These are phyloP conservation scores for Aschersonia sp. DNA, from an alignment of 2,329 filamentous ascomycete genomes.

Conservation along the genomic window DNA sequence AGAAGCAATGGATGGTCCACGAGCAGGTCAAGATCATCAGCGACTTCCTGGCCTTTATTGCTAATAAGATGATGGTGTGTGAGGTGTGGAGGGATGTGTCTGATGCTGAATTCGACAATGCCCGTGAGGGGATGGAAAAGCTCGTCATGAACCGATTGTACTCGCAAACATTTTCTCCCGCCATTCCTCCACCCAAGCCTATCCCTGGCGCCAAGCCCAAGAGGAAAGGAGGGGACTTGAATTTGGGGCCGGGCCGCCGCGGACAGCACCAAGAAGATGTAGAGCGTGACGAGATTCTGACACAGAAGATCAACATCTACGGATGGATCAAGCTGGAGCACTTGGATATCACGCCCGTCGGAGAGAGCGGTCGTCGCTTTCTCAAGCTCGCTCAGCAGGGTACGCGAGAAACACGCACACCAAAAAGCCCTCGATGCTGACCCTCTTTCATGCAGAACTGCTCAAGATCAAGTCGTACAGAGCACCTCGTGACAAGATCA, in stretches of 20 bases:
- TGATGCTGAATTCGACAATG: slow-evolving; percentile 95
- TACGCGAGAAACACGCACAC: slow-evolving; percentile 15
- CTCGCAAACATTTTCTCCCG: slow-evolving; percentile 88
- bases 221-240: slow-evolving; percentile 51
- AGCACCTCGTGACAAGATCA: slow-evolving; percentile 95
- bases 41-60: slow-evolving; percentile 92
- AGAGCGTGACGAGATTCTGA: slow-evolving; percentile 86
- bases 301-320: slow-evolving; percentile 95
- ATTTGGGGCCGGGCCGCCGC: slow-evolving; percentile 65
- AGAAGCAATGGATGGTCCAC: slow-evolving; percentile 98
- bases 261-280: slow-evolving; percentile 98
- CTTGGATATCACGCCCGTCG: slow-evolving; percentile 76
- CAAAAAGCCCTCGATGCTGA: not conserved
- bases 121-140: slow-evolving; percentile 97
- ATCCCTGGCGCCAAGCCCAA: slow-evolving; percentile 54
- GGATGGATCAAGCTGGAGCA: slow-evolving; percentile 89
- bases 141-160: slow-evolving; percentile 97
- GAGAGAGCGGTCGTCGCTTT: slow-evolving; percentile 78
- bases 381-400: slow-evolving; percentile 79
- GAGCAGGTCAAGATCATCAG: slow-evolving; percentile 98
- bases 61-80: slow-evolving; percentile 94
- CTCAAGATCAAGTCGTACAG: slow-evolving; percentile 94
- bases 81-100: slow-evolving; percentile 94
- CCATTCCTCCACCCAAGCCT: slow-evolving; percentile 69
- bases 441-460: slow-evolving; percentile 46